These are phyloP conservation scores for Moesziomyces globuligerus DNA, from an alignment of 1,284 basidiomycete species.

Conservation along the genomic window DNA sequence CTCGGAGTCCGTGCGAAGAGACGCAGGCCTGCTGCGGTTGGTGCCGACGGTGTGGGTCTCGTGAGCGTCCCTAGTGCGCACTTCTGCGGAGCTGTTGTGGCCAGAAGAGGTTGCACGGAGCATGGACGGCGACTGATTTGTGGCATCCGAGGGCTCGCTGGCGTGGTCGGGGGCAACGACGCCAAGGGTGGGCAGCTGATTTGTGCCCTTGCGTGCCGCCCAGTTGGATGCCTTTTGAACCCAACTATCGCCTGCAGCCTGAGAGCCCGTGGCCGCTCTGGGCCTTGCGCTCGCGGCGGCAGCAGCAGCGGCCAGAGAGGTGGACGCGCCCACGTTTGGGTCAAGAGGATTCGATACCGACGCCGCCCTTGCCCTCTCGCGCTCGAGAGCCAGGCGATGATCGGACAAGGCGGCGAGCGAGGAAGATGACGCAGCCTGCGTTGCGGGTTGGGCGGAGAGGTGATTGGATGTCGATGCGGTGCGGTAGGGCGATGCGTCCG, in stretches of 20 bases:
- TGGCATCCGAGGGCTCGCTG: slow-evolving; percentile 8
- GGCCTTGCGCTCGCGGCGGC: slow-evolving; percentile 25
- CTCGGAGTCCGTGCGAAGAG: slow-evolving; percentile 15
- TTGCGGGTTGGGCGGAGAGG: slow-evolving; percentile 1
- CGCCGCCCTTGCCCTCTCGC: slow-evolving; percentile 28
- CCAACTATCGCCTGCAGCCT: slow-evolving; percentile 67
- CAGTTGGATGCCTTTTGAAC: slow-evolving; percentile 68
- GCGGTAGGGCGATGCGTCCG: slow-evolving; percentile 18
- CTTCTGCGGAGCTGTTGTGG: slow-evolving; percentile 25
- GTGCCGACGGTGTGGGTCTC: slow-evolving; percentile 81
- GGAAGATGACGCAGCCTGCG: slow-evolving; percentile 3
- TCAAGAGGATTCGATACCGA: slow-evolving; percentile 23
- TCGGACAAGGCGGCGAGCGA: slow-evolving; percentile 8
- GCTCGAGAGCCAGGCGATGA: slow-evolving; percentile 26
- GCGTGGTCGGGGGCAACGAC: slow-evolving; percentile 1
- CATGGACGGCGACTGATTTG: slow-evolving; percentile 18
- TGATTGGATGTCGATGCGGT: not conserved
- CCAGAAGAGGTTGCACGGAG: slow-evolving; percentile 18
- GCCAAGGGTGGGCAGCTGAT: slow-evolving; percentile 76
- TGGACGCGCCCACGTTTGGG: slow-evolving; percentile 6
- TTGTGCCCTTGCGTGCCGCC: slow-evolving; percentile 82
- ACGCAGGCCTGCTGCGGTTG: slow-evolving; percentile 21
- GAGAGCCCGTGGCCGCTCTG: slow-evolving; percentile 47
- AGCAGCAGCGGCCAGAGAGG: slow-evolving; percentile 18
- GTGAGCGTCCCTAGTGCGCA: slow-evolving; percentile 23